Evolutionary conservation across 495 filamentous ascomycete genomes (phyloP), one percentile per base, ranked within the genome.

Genomic region (Penicillium macrosclerotiorum): DNA sequence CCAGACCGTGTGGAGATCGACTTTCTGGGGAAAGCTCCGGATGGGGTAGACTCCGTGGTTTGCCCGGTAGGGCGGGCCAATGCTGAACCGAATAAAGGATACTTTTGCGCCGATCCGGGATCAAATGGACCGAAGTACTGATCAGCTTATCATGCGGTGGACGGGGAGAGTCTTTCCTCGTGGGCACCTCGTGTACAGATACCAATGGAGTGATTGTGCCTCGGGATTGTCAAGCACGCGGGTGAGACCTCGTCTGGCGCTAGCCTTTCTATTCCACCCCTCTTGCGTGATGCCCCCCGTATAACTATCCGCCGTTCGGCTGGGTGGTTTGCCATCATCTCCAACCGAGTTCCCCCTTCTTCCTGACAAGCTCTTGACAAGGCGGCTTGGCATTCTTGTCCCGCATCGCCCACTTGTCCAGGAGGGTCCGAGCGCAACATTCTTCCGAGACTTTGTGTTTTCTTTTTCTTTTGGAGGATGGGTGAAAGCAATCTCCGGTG

Each of bases 401-500:
- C 33, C 24, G 33, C 3, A 37, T 32, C 44, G 47, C n/a, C n/a
- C n/a, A n/a, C 46, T 43, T 49, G 24, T 12, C 22, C 17, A 14
- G 20, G 38, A 30, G 36, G n/a, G 29, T 20, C 36, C 12, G 37
- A 40, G 36, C 45, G 36, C 36, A 13, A 33, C 16, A 13, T 16
- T 17, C 17, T 13, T 13, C 37, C 37, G 26, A 14, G 22, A 42
- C n/a, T n/a, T n/a, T n/a, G n/a, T n/a, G n/a, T n/a, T n/a, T n/a
- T n/a, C n/a, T n/a, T n/a, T n/a, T n/a, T n/a, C n/a, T n/a, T n/a
- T n/a, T n/a, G n/a, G n/a, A n/a, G n/a, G n/a, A n/a, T n/a, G 53
- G 27, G 39, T 13, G 8, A 7, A 7, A 22, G 29, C 9, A 56
- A 56, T 45, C 27, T 56, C 19, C 53, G 47, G 11, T 60, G 52